Evolutionary conservation across 306 rosid species (phyloP), one percentile per base, ranked within the genome.

Genomic region (Malus sieversii): DNA sequence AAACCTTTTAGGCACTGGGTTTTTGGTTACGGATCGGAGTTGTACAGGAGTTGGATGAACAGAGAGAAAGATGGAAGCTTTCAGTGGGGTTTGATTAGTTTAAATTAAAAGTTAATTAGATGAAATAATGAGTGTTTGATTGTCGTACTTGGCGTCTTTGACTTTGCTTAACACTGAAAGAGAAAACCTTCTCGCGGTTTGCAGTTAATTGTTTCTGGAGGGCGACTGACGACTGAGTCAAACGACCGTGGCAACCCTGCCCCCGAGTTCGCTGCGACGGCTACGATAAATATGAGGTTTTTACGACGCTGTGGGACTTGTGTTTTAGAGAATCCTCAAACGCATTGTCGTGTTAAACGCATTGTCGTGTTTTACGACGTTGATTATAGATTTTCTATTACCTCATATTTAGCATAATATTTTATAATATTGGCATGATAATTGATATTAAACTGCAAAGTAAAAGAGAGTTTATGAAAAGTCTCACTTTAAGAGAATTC

Each of bases 1-100:
- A 79, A 27, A 60, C 40, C 48, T 58, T 61, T 25, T 42, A 58
- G 42, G 55, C 73, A 51, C 3, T 58, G 75, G 79, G 67, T 29
- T 45, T 79, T 35, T 23, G 63, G 62, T 29, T 65, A 46, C 25
- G 3, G 52, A n/a, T 30, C 2, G 53, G 38, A 71, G 29, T 65
- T 51, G 60, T 61, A 2, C 25, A 9, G 64, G 67, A 15, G 16
- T 48, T 15, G 20, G 16, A 48, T 48, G 19, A 46, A 53, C 40
- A 5, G 33, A 29, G 40, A 27, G 64, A 58, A 53, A 44, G 74
- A 12, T 16, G 51, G 8, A 61, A 0, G 62, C 77, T 42, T 23
- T 23, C 19, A 7, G 46, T 66, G 20, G 25, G 65, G 19, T 53
- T 1, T 57, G 3, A 5, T 33, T 66, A 11, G 38, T 66, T 48